phyloP scores from a whole-genome alignment of 2,329 filamentous ascomycete genomes.

The Phyllosticta ampelicida region DNA sequence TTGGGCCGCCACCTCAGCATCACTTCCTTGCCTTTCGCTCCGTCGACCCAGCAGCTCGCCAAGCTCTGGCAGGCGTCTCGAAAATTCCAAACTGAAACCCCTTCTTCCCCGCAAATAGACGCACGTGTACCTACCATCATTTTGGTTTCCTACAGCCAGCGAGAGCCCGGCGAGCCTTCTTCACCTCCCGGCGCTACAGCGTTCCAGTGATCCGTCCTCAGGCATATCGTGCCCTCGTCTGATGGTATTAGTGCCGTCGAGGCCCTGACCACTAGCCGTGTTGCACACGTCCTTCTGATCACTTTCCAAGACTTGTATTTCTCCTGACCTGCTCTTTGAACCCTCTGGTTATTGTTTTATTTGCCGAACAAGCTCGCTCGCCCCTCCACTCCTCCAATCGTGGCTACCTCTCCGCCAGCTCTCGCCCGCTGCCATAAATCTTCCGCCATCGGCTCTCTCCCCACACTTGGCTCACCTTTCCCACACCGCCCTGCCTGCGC shows the following conservation, averaged over 20 bases:
- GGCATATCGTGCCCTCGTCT: slow-evolving; percentile 10
- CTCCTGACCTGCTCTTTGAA: slow-evolving; percentile 8
- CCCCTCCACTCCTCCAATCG: slow-evolving; percentile 4
- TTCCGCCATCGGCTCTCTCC: slow-evolving; percentile 5
- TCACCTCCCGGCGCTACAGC: slow-evolving; percentile 10
- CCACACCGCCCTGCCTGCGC: slow-evolving; percentile 10
- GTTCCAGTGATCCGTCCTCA: slow-evolving; percentile 9
- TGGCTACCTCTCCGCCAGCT: slow-evolving; percentile 7
- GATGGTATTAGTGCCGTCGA: slow-evolving; percentile 9
- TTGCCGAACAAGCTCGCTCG: background rate
- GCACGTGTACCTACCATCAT: slow-evolving; percentile 10
- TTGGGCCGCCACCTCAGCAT: background rate
- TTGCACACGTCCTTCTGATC: slow-evolving; percentile 5
- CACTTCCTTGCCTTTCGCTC: background rate
- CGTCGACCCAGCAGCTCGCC: slow-evolving; percentile 3
- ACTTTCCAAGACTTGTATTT: slow-evolving; percentile 6
- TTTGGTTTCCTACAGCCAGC: slow-evolving; percentile 8
- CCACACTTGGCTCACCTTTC: slow-evolving; percentile 5
- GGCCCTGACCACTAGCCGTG: slow-evolving; percentile 6
- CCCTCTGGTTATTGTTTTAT: background rate
- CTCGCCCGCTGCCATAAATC: background rate
- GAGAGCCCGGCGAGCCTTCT: slow-evolving; percentile 9
- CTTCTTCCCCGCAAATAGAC: slow-evolving; percentile 12
- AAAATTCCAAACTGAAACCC: slow-evolving; percentile 12
- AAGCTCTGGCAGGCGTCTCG: slow-evolving; percentile 9